Conservation (phyloP, 371 early-diverging fungal species). For the Rhizopus delemar region DNA sequence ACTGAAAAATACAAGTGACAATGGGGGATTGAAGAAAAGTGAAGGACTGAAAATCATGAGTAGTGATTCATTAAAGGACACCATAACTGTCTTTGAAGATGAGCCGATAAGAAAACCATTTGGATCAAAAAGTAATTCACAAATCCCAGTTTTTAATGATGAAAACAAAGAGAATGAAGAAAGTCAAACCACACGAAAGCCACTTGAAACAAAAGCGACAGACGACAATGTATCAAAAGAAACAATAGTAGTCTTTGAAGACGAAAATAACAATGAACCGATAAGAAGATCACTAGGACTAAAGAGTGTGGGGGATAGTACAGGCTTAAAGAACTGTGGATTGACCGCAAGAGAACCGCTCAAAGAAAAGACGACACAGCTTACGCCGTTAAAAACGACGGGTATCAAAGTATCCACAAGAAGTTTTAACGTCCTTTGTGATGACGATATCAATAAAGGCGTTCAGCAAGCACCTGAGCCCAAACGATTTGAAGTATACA, state of each 20-base stretch:
- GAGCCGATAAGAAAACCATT: background rate
- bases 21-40: too few species aligned
- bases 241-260: background rate
- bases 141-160: too few species aligned
- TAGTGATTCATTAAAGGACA: background rate
- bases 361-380: background rate
- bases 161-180: background rate
- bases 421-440: conserved; percentile 6
- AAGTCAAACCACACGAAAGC: background rate
- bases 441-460: conserved; percentile 14
- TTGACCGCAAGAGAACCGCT: background rate
- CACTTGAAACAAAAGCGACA: background rate
- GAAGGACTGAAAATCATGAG: background rate
- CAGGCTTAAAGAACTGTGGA: background rate
- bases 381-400: background rate
- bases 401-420: background rate
- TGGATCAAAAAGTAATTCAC: too few species aligned
- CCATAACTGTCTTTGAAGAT: background rate
- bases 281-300: background rate
- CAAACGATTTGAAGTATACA: background rate
- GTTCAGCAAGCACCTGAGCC: conserved; percentile 4
- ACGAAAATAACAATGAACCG: background rate
- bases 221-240: background rate
- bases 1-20: background rate
- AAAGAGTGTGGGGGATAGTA: background rate